These are phyloP conservation scores for Stephania cephalantha DNA, from an alignment of 164 flowering plant genomes.

Conservation along the genomic window DNA sequence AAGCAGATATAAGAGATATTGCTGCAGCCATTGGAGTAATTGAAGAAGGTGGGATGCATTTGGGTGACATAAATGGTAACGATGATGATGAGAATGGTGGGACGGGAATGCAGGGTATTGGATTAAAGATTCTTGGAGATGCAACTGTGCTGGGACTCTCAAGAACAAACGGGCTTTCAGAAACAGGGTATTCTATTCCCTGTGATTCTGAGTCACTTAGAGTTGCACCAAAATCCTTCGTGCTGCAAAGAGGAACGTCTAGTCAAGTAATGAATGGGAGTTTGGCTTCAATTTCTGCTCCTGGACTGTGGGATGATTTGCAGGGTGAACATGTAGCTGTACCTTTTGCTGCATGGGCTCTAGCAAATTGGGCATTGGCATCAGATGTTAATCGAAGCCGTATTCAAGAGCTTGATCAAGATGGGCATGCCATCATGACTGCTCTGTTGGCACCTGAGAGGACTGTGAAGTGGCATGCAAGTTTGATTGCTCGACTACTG, in stretches of 20 bases:
- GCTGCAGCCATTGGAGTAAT: constrained; percentile 86
- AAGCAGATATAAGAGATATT: constrained; percentile 81
- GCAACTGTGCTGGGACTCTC: constrained; percentile 74
- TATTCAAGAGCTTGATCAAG: constrained; percentile 87
- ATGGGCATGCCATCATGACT: constrained; percentile 86
- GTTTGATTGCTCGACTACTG: constrained; percentile 76
- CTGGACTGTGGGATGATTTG: constrained; percentile 99
- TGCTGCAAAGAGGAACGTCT: constrained; percentile 34
- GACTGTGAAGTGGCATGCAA: constrained; percentile 98
- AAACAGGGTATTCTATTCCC: constrained; percentile 27
- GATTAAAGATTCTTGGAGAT: constrained; percentile 81
- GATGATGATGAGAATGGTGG: constrained; percentile 72
- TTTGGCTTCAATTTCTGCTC: constrained; percentile 54
- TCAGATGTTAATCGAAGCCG: constrained; percentile 69
- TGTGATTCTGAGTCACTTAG: constrained; percentile 12
- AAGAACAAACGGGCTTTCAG: constrained; percentile 39
- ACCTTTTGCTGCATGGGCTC: constrained; percentile 98
- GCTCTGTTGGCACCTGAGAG: constrained; percentile 92
- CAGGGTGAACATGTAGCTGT: constrained; percentile 89
- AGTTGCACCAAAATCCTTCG: constrained; percentile 21
- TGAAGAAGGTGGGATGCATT: constrained; percentile 84
- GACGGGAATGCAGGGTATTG: constrained; percentile 73
- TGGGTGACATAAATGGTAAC: constrained; percentile 43
- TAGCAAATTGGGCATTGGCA: constrained; percentile 94
- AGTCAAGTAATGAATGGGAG: constrained; percentile 27